Evolutionary conservation across 768 basidiomycete species (phyloP).

Genomic region (Boletus speciosus): DNA sequence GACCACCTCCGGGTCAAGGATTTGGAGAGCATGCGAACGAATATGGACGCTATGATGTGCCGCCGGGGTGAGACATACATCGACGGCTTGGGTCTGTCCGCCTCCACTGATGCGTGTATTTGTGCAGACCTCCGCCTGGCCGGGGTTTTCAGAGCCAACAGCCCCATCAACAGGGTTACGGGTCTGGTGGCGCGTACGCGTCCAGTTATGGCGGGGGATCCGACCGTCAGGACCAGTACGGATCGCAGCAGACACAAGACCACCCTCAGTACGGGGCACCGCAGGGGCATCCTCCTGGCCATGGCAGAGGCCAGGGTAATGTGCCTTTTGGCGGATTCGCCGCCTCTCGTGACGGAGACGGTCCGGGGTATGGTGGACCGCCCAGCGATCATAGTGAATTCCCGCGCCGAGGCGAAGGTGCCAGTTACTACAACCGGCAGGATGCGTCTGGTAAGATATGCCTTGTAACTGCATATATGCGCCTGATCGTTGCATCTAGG

Average conservation of each 20-base stretch:
- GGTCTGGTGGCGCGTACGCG: background rate
- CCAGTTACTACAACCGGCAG: constrained; percentile 16
- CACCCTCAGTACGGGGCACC: constrained; percentile 7
- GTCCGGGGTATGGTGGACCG: constrained; percentile 5
- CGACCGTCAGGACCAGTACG: constrained; percentile 14
- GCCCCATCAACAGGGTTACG: constrained; percentile 1
- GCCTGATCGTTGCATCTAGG: constrained; percentile 12
- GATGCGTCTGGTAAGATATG: constrained; percentile 2
- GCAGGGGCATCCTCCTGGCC: background rate
- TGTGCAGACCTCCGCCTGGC: constrained; percentile 7
- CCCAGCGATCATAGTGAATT: background rate
- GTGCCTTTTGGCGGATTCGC: constrained; percentile 19
- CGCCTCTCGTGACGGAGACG: constrained; percentile 8
- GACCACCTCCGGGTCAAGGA: constrained; percentile 8
- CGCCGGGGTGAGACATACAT: constrained; percentile 8
- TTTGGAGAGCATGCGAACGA: background rate
- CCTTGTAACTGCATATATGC: background rate
- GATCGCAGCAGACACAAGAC: constrained; percentile 2
- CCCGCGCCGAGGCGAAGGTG: constrained; percentile 16
- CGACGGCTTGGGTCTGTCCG: background rate
- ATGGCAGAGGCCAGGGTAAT: constrained; percentile 3
- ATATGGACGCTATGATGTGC: constrained; percentile 8
- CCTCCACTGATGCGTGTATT: background rate
- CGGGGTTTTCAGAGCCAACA: constrained; percentile 6
- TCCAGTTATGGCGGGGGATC: background rate